Percentiles rank a stretch among this genome's conserved stretches.
These are phyloP conservation scores for Podaxis sp. DNA, from an alignment of 768 basidiomycete species.

Conservation along the genomic window DNA sequence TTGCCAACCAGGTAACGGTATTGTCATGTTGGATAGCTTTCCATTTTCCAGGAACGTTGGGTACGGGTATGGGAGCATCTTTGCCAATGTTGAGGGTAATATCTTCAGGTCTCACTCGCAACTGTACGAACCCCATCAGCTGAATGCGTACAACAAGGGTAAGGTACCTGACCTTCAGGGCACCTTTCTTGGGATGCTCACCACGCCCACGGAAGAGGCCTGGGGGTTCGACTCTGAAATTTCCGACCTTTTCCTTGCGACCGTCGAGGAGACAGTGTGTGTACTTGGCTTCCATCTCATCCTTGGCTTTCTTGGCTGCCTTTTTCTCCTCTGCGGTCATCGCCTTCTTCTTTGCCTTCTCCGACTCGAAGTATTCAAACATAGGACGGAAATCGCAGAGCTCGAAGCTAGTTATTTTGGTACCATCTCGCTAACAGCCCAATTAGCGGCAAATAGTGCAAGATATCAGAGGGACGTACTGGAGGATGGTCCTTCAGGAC, in stretches of 20 bases:
- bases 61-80: constrained; percentile 70
- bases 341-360: constrained; percentile 91
- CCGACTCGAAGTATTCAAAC: constrained; percentile 88
- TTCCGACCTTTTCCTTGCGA: constrained; percentile 96
- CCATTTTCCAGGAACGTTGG: constrained; percentile 93
- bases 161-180: constrained; percentile 69
- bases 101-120: constrained; percentile 90
- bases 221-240: constrained; percentile 97
- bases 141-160: background rate
- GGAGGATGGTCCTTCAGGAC: constrained; percentile 82
- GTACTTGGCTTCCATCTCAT: constrained; percentile 82
- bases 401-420: constrained; percentile 72
- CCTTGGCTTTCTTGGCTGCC: constrained; percentile 81
- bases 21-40: constrained; percentile 86
- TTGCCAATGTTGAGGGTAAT: constrained; percentile 94
- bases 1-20: constrained; percentile 98
- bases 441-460: background rate
- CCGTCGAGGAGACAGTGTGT: constrained; percentile 89
- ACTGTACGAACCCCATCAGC: constrained; percentile 39
- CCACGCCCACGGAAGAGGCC: constrained; percentile 98
- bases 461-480: constrained; percentile 44
- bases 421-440: constrained; percentile 58
- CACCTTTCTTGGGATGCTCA: constrained; percentile 97
- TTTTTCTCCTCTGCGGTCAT: constrained; percentile 89
- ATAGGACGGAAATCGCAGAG: constrained; percentile 94